phyloP scores from a whole-genome alignment of 208 protist genomes.

The Trypanosoma congolense region DNA sequence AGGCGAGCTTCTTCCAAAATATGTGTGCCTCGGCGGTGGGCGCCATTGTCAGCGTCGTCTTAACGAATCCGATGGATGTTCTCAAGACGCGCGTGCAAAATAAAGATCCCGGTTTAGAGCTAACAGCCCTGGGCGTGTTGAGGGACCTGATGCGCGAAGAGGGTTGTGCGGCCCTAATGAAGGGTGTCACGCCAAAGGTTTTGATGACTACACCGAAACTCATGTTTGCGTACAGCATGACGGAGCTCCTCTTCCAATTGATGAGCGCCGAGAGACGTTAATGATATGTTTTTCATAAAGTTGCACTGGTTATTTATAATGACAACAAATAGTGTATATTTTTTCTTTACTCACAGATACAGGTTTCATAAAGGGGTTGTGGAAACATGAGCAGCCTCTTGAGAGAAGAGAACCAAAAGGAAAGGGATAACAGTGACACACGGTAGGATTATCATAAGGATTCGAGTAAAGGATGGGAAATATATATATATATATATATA shows the following conservation, averaged over 20 bases:
- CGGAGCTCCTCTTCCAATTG: constrained; percentile 62
- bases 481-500: not conserved
- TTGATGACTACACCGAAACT: constrained; percentile 76
- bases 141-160: constrained; percentile 70
- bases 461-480: not conserved
- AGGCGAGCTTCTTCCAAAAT: constrained; percentile 83
- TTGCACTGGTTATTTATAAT: not conserved
- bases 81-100: constrained; percentile 91
- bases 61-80: constrained; percentile 91
- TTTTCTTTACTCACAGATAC: not conserved
- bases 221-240: constrained; percentile 85
- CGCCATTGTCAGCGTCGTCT: constrained; percentile 70
- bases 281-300: too few relatives aligned
- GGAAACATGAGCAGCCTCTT: too few relatives aligned
- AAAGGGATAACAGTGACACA: too few relatives aligned
- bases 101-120: constrained; percentile 41
- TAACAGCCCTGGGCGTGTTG: constrained; percentile 39
- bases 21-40: constrained; percentile 79
- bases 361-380: not conserved
- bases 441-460: not conserved
- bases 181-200: constrained; percentile 87
- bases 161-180: constrained; percentile 79
- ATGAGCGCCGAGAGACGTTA: constrained; percentile 26
- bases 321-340: not conserved
- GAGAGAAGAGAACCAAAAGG: too few relatives aligned